Evolutionary conservation across 75 land plant genomes (phyloP).

Genomic region (Selaginella moellendorffii): DNA sequence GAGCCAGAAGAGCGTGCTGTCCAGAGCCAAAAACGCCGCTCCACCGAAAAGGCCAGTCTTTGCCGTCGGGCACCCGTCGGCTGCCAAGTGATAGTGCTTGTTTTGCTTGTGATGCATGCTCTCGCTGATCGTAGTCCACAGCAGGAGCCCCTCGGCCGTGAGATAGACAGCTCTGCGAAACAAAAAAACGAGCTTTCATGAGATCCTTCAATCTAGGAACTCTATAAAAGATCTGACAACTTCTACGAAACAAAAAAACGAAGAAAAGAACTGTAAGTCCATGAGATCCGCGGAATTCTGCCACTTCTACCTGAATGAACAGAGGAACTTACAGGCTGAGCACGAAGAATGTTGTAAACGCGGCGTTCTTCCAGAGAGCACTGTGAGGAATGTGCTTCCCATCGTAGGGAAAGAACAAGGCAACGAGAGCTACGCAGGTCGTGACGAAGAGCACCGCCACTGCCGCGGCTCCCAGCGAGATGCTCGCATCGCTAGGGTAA

Average conservation of each 20-base stretch:
- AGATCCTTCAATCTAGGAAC: background rate
- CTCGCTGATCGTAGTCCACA: slow-evolving; percentile 66
- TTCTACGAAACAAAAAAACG: background rate
- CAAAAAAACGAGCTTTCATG: too few relatives aligned
- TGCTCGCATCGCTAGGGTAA: slow-evolving; percentile 49
- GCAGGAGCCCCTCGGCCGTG: slow-evolving; percentile 31
- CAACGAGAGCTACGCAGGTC: slow-evolving; percentile 26
- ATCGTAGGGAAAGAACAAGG: slow-evolving; percentile 53
- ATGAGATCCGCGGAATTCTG: background rate
- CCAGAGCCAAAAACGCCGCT: slow-evolving; percentile 73
- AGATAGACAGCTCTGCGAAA: background rate
- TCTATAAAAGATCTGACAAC: background rate
- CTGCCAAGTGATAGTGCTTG: slow-evolving; percentile 17
- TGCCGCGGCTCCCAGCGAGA: slow-evolving; percentile 44
- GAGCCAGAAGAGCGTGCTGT: slow-evolving; percentile 66
- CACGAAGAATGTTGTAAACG: slow-evolving; percentile 39
- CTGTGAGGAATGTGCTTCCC: slow-evolving; percentile 40
- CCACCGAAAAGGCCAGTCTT: slow-evolving; percentile 88
- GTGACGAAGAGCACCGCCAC: slow-evolving; percentile 31
- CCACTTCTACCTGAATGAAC: background rate
- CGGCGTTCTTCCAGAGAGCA: slow-evolving; percentile 34
- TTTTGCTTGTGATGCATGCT: slow-evolving; percentile 32
- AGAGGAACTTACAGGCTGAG: slow-evolving; percentile 41
- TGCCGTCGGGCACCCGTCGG: slow-evolving; percentile 52
- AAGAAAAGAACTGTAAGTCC: background rate